A percentile compares a stretch with the other conserved stretches of the same genome.
phyloP scores from a whole-genome alignment of 176 grass and related monocot genomes.

The Triticum turgidum region DNA sequence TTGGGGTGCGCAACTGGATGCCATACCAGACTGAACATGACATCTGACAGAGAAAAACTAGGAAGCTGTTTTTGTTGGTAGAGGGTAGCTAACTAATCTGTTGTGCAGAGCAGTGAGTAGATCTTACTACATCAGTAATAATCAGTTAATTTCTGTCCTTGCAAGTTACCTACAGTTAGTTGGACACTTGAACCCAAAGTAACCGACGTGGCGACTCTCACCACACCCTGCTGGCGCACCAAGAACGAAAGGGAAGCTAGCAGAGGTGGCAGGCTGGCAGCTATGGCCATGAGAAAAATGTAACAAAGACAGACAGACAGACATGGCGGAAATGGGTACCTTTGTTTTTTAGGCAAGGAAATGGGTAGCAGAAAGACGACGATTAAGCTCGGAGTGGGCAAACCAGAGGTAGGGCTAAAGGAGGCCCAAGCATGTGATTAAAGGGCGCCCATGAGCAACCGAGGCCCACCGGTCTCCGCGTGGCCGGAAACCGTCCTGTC shows the following conservation, averaged over 20 bases:
- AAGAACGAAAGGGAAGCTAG: conserved; percentile 1
- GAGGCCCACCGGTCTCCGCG: neutral
- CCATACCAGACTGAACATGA: neutral
- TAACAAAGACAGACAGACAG: neutral
- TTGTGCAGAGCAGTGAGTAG: neutral
- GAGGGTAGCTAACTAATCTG: neutral
- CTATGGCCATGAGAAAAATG: neutral
- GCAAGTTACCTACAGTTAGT: conserved; percentile 22
- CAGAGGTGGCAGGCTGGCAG: neutral
- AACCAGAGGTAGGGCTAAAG: conserved; percentile 17
- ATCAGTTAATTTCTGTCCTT: neutral
- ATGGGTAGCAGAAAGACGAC: neutral
- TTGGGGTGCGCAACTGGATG: too few relatives aligned
- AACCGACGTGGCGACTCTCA: neutral
- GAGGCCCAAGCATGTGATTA: conserved; percentile 19
- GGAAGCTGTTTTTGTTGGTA: neutral
- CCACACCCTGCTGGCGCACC: neutral
- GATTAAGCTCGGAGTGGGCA: neutral
- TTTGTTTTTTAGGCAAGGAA: neutral
- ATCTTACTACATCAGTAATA: neutral
- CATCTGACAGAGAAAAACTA: neutral
- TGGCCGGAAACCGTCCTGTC: conserved; percentile 17
- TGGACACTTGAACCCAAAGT: neutral
- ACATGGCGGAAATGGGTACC: neutral
- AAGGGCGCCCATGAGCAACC: conserved; percentile 4